Conservation (phyloP, 2,329 filamentous ascomycete species). For the Stachybotrys echinatus region DNA sequence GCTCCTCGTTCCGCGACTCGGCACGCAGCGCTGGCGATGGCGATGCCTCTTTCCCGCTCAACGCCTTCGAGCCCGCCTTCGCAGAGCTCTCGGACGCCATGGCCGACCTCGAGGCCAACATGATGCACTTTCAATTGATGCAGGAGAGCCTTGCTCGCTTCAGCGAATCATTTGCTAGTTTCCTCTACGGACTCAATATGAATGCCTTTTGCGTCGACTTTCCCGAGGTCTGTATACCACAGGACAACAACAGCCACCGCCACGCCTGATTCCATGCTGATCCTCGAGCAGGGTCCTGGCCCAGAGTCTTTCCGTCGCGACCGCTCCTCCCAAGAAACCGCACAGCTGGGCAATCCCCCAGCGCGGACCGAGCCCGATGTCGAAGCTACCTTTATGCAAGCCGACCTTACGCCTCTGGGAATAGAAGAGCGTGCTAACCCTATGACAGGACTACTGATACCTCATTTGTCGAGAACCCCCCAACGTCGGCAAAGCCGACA, state of each 20-base stretch:
- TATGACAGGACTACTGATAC: conserved; percentile 75
- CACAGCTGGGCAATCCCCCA: conserved; percentile 10
- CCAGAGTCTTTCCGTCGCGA: conserved; percentile 73
- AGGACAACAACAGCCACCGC: background rate
- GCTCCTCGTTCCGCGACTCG: conserved; percentile 80
- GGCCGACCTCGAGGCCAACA: conserved; percentile 93
- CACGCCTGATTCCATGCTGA: conserved; percentile 6
- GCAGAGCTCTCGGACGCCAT: conserved; percentile 90
- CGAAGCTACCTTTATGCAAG: conserved; percentile 83
- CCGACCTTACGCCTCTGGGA: conserved; percentile 6
- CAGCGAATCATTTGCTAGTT: conserved; percentile 92
- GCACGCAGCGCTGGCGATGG: conserved; percentile 48
- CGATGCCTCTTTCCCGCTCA: conserved; percentile 63
- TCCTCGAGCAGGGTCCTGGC: conserved; percentile 63
- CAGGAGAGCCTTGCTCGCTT: conserved; percentile 91
- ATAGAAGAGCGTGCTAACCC: background rate
- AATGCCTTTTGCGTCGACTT: conserved; percentile 99
- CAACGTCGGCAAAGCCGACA: conserved; percentile 45
- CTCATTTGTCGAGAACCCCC: conserved; percentile 82
- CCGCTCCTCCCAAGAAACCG: conserved; percentile 51
- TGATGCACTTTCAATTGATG: conserved; percentile 96
- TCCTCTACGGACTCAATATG: conserved; percentile 96
- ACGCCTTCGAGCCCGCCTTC: conserved; percentile 82
- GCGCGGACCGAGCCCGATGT: conserved; percentile 36
- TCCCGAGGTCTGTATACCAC: conserved; percentile 62